These are phyloP conservation scores for Septoria linicola DNA, from an alignment of 2,329 filamentous ascomycete genomes.

Conservation along the genomic window DNA sequence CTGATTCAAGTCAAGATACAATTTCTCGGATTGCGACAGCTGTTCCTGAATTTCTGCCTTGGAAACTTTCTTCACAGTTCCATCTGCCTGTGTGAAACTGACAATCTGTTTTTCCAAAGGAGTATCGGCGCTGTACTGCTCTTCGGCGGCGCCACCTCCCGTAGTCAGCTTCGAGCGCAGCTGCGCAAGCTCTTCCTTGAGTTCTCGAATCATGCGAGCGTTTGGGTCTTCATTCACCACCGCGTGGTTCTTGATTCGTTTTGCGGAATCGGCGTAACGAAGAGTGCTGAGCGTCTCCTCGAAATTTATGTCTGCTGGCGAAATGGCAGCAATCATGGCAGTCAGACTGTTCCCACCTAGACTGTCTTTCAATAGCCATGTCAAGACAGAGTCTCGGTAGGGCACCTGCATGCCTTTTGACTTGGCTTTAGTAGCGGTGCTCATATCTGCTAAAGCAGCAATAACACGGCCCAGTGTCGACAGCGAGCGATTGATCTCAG, in stretches of 20 bases:
- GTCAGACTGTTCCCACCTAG: constrained; percentile 98
- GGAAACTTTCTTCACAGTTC: constrained; percentile 87
- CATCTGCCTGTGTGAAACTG: constrained; percentile 83
- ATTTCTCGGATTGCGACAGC: constrained; percentile 91
- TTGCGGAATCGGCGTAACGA: constrained; percentile 94
- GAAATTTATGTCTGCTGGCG: constrained; percentile 97
- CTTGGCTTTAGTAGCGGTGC: constrained; percentile 75
- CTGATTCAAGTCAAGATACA: constrained; percentile 93
- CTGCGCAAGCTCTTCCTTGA: constrained; percentile 89
- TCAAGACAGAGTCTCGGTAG: constrained; percentile 94
- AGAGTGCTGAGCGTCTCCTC: constrained; percentile 95
- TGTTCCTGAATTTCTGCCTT: constrained; percentile 98
- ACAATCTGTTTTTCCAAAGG: constrained; percentile 95
- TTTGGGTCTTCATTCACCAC: constrained; percentile 99
- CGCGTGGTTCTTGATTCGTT: constrained; percentile 99
- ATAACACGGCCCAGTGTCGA: constrained; percentile 97
- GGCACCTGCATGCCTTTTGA: constrained; percentile 74
- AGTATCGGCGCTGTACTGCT: constrained; percentile 87
- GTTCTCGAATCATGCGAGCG: constrained; percentile 94
- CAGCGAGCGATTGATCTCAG: constrained; percentile 95
- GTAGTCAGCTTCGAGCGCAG: constrained; percentile 76
- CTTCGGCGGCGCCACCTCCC: constrained; percentile 56
- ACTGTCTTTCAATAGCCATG: constrained; percentile 95
- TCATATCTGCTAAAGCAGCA: constrained; percentile 87
- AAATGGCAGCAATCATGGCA: constrained; percentile 98